These are phyloP conservation scores for Blechomonas ayalai DNA, from an alignment of 208 protist species.

Conservation along the genomic window DNA sequence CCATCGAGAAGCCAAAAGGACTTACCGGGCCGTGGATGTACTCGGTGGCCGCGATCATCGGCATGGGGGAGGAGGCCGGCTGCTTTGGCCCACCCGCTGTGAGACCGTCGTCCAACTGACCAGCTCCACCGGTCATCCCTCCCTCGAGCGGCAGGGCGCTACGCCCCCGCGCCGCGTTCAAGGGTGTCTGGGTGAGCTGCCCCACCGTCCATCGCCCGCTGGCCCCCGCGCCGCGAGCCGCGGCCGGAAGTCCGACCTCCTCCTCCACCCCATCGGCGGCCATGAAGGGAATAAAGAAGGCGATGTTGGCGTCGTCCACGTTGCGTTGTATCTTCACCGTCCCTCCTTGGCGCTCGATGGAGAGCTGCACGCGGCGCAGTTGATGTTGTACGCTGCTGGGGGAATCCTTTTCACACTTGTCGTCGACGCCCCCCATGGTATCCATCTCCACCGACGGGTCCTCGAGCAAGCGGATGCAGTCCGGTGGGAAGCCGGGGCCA, in stretches of 20 bases:
- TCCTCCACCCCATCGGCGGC: slow-evolving; percentile 30
- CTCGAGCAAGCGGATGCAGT: slow-evolving; percentile 36
- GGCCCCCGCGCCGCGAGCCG: not conserved
- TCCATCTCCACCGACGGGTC: slow-evolving; percentile 5
- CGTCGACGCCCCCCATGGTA: not conserved
- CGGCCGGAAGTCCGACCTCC: too few relatives aligned
- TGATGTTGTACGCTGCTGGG: slow-evolving; percentile 16
- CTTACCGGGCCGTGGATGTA: not conserved
- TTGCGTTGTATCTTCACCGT: slow-evolving; percentile 47
- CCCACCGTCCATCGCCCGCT: not conserved
- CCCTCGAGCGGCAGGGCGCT: not conserved
- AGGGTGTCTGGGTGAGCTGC: too few relatives aligned
- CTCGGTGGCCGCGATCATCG: not conserved
- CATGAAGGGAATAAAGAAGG: slow-evolving; percentile 75
- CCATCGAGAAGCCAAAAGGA: not conserved
- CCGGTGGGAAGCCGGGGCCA: slow-evolving; percentile 36
- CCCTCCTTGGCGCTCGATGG: slow-evolving; percentile 77
- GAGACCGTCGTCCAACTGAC: too few relatives aligned
- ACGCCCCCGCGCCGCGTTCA: too few relatives aligned
- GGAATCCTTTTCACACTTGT: not conserved
- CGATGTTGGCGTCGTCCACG: slow-evolving; percentile 23
- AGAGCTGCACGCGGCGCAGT: slow-evolving; percentile 34
- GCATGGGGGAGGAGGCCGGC: slow-evolving; percentile 1
- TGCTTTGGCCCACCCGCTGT: slow-evolving; percentile 4
- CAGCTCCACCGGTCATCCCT: too few relatives aligned